Conservation (phyloP, 495 filamentous ascomycete genomes). For the Hypoxylon intermedium region DNA sequence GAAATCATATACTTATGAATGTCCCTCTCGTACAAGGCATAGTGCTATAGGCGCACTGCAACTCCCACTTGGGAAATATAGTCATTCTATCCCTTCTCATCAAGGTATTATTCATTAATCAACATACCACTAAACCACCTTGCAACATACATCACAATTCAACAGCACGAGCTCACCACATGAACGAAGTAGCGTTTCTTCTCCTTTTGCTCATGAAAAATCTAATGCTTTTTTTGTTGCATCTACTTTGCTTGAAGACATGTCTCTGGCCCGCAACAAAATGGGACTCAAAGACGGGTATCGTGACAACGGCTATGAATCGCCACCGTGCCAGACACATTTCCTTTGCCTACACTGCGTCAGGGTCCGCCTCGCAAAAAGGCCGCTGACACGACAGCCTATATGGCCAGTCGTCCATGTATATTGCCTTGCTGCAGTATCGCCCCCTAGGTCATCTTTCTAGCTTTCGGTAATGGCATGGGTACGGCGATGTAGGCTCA, state of each 20-base stretch:
- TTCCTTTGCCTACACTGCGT: conserved; percentile 7
- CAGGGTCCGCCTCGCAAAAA: conserved; percentile 1
- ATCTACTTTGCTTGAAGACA: conserved; percentile 20
- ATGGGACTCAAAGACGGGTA: conserved; percentile 4
- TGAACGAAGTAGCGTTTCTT: conserved; percentile 4
- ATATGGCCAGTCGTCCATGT: conserved; percentile 2
- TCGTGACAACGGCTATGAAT: conserved; percentile 8
- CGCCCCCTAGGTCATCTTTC: conserved; percentile 6
- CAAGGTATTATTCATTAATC: background rate
- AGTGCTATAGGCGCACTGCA: background rate
- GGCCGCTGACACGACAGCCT: conserved; percentile 9
- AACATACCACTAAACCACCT: background rate
- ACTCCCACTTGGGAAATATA: conserved; percentile 26
- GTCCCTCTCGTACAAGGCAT: background rate
- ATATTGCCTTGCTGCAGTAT: conserved; percentile 11
- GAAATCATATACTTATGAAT: background rate
- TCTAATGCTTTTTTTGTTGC: conserved; percentile 26
- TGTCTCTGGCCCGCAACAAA: conserved; percentile 9
- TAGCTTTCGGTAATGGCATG: conserved; percentile 25
- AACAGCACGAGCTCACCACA: background rate
- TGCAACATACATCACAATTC: background rate
- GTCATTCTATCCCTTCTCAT: background rate
- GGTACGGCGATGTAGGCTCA: conserved; percentile 30
- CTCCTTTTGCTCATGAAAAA: conserved; percentile 16
- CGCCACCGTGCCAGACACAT: background rate